phyloP scores from a whole-genome alignment of 1,284 basidiomycete genomes.

The Lentinula novae-zelandiae region DNA sequence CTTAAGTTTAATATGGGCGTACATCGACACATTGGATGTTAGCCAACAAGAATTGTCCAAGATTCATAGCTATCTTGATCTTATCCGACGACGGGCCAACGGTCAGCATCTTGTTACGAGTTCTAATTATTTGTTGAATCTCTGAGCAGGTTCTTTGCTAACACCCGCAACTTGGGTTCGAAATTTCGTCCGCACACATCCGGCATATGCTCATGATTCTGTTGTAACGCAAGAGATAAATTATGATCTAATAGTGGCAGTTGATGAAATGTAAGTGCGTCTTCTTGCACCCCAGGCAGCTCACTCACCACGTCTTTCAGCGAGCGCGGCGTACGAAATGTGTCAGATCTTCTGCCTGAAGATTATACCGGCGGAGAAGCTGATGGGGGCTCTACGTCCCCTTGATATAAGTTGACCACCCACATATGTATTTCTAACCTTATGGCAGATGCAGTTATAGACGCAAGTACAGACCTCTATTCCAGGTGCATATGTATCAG shows the following conservation, averaged over 20 bases:
- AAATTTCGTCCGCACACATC: slow-evolving; percentile 86
- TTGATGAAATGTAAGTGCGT: slow-evolving; percentile 85
- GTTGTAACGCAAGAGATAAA: slow-evolving; percentile 90
- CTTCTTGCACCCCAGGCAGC: neutral
- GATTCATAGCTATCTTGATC: slow-evolving; percentile 77
- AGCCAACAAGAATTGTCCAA: slow-evolving; percentile 58
- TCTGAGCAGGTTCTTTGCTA: slow-evolving; percentile 63
- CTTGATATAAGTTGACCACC: slow-evolving; percentile 16
- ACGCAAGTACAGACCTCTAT: neutral
- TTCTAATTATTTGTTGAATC: slow-evolving; percentile 12
- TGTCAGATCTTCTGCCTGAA: slow-evolving; percentile 60
- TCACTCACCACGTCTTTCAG: slow-evolving; percentile 32
- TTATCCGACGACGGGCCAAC: slow-evolving; percentile 76
- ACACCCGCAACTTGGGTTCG: slow-evolving; percentile 95
- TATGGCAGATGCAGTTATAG: neutral
- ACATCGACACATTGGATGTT: slow-evolving; percentile 87
- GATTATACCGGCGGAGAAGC: slow-evolving; percentile 50
- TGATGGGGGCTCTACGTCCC: slow-evolving; percentile 38
- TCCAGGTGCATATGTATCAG: neutral
- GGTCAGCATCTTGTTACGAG: slow-evolving; percentile 44
- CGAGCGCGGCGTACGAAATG: slow-evolving; percentile 65
- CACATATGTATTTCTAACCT: neutral
- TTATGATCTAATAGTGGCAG: slow-evolving; percentile 86
- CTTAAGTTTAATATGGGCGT: slow-evolving; percentile 80
- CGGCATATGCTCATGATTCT: slow-evolving; percentile 88